These are phyloP conservation scores for Camellia japonica DNA, from an alignment of 148 eudicot species.

Conservation along the genomic window DNA sequence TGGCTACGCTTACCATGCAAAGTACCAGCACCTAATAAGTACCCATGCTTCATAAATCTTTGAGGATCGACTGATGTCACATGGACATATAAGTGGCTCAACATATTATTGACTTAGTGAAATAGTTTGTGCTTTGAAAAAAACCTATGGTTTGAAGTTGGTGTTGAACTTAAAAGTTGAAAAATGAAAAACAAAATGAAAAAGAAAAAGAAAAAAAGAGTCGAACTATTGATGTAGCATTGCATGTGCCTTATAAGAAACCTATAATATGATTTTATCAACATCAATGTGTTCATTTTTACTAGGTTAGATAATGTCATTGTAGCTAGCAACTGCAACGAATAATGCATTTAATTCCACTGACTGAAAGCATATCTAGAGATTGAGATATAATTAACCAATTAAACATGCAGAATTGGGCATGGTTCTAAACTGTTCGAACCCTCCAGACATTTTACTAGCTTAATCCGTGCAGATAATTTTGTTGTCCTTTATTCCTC, in stretches of 20 bases:
- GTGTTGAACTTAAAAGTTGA: neutral
- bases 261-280: neutral
- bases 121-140: neutral
- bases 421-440: too few relatives aligned
- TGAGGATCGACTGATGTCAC: neutral
- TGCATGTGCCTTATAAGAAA: neutral
- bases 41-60: too few relatives aligned
- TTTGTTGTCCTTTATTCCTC: neutral
- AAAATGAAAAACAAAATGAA: too few relatives aligned
- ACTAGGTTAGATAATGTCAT: neutral
- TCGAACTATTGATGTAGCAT: neutral
- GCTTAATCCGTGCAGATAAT: too few relatives aligned
- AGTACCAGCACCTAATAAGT: neutral
- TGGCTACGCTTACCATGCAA: neutral
- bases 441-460: too few relatives aligned
- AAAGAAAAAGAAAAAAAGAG: too few relatives aligned
- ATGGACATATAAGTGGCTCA: neutral
- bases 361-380: neutral
- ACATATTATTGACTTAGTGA: too few relatives aligned
- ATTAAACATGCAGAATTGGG: neutral
- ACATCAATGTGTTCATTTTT: neutral
- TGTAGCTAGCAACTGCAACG: neutral
- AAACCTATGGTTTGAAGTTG: neutral
- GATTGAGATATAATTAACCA: neutral
- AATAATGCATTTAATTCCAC: neutral